Evolutionary conservation across 73 alveolate genomes (phyloP).

Genomic region (Tetrahymena borealis): DNA sequence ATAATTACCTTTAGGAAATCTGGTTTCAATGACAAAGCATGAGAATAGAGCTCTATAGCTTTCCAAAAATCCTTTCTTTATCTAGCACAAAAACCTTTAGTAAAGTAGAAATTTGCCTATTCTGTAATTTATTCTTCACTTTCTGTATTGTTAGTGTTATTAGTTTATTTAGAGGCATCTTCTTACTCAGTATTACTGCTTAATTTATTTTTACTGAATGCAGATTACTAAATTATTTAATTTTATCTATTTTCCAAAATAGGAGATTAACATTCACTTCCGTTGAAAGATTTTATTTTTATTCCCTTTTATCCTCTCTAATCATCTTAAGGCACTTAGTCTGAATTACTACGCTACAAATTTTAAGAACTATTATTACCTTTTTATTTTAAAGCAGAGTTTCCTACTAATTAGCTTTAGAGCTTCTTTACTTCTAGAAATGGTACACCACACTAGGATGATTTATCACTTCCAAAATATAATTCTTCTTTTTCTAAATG

Average conservation of each 20-base stretch:
- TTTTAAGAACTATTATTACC: not conserved
- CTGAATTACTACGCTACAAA: not conserved
- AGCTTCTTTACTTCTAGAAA: not conserved
- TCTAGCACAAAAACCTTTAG: not conserved
- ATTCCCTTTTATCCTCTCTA: not conserved
- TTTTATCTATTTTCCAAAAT: not conserved
- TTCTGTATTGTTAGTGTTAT: not conserved
- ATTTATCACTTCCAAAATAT: not conserved
- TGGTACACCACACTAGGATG: not conserved
- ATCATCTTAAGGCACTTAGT: not conserved
- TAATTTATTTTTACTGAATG: not conserved
- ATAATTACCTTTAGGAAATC: not conserved
- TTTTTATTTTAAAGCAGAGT: not conserved
- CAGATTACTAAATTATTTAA: not conserved
- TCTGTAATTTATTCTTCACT: not conserved
- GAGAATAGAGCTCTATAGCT: not conserved
- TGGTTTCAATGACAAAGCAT: not conserved
- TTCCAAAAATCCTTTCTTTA: not conserved
- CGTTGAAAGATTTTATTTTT: not conserved
- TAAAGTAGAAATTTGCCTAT: not conserved
- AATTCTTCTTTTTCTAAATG: not conserved
- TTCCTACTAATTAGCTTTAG: not conserved
- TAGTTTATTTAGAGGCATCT: not conserved
- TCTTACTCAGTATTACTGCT: not conserved
- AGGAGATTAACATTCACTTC: not conserved